Evolutionary conservation across 768 basidiomycete species (phyloP), one percentile per base, ranked within the genome.

Genomic region (Grammothele lineata): DNA sequence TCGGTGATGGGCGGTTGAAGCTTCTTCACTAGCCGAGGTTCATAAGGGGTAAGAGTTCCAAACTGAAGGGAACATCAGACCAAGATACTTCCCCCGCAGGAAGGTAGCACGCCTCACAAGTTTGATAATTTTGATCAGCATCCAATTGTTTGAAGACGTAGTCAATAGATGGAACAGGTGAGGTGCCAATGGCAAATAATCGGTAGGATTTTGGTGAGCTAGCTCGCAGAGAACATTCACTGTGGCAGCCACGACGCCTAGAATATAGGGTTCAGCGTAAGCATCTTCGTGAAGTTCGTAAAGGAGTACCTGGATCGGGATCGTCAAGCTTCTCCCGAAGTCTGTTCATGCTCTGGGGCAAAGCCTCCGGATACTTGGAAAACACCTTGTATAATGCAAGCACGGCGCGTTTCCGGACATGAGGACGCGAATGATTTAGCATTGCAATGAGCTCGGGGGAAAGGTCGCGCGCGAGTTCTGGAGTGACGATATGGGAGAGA

Each of bases 41-140:
- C 95, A 53, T 88, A 74, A 14, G 96, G 95, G 1, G 90, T 89
- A 17, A 99, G 68, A 15, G 86, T 83, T 18, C 95, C 94, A 69
- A 99, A 97, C 95, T 98, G 59, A 5, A 23, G 14, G 43, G 15
- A 23, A 17, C 32, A 50, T 43, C 45, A 37, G 47, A 47, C 18
- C 41, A 50, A 37, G 3, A 37, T 35, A 38, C 21, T 22, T 32
- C 40, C 22, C 35, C 42, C 22, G 30, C 17, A 32, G 22, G 27
- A 48, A 37, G 36, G 15, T 38, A 37, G 48, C 39, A 12, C 19
- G 23, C 60, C 76, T 58, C 65, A 93, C 95, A 65, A 98, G 66
- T 69, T 99, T 99, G 63, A 98, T 84, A 44, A 98, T 86, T 69
- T 99, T 99, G 66, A 99, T 99, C 49, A 99, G 77, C 91, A 98